Conservation (phyloP, 208 protist genomes). For the Leptomonas pyrrhocoris region DNA sequence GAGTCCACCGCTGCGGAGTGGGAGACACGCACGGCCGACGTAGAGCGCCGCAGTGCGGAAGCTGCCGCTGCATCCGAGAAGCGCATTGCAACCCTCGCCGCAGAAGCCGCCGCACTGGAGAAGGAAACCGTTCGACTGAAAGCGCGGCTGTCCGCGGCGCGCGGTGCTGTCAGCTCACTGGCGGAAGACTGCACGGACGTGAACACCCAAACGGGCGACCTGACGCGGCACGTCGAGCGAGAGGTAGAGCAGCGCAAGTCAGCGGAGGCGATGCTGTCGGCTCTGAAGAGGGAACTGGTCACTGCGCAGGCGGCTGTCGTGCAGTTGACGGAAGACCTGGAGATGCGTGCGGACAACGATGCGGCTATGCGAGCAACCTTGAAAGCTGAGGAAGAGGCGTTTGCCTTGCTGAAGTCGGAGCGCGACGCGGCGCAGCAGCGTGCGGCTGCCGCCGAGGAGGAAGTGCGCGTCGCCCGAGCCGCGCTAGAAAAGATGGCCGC, state of each 20-base stretch:
- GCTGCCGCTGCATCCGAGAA: no score
- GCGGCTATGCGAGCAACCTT: no score
- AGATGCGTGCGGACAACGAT: no score
- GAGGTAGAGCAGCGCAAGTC: no score
- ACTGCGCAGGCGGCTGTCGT: no score
- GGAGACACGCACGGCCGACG: no score
- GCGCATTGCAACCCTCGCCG: no score
- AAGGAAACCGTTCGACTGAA: background rate
- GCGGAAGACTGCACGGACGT: no score
- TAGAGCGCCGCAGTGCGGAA: no score
- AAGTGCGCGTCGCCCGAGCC: conserved; percentile 3
- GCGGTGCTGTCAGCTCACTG: background rate
- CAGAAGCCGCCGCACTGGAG: background rate
- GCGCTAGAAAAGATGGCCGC: conserved; percentile 11
- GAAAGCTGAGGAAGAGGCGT: background rate
- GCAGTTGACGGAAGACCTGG: no score
- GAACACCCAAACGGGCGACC: no score
- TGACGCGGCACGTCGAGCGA: no score
- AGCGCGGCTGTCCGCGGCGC: background rate
- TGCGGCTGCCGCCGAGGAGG: conserved; percentile 4
- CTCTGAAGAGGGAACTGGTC: background rate
- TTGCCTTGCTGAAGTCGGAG: background rate
- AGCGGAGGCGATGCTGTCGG: background rate
- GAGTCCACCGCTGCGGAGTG: background rate
- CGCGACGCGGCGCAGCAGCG: conserved; percentile 2